Evolutionary conservation across 805 yeast genomes (phyloP).

Genomic region (Teunomyces cretensis): DNA sequence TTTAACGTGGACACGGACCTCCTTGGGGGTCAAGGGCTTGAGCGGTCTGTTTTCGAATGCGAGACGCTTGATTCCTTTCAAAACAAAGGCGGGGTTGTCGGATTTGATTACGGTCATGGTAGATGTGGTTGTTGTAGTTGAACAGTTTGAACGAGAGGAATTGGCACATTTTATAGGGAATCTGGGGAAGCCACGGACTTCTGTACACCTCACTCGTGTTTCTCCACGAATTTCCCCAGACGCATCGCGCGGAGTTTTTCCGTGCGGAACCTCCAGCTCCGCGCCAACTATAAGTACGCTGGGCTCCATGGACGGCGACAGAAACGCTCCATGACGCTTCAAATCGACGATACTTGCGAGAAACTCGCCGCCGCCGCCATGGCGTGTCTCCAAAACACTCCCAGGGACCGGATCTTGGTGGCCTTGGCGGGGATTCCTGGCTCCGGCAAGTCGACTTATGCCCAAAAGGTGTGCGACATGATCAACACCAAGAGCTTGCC

Average conservation of each 20-base stretch:
- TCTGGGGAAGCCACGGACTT: neutral
- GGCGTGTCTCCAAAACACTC: neutral
- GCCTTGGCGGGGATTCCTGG: slow-evolving; percentile 80
- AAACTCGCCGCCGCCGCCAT: neutral
- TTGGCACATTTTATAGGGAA: neutral
- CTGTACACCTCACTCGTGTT: no score
- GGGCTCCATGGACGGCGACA: neutral
- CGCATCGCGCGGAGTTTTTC: no score
- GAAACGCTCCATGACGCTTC: neutral
- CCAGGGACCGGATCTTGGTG: slow-evolving; percentile 22
- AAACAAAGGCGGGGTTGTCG: neutral
- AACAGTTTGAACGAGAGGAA: neutral
- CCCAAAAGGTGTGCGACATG: slow-evolving; percentile 43
- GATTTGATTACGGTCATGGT: neutral
- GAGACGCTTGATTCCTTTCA: neutral
- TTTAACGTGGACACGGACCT: neutral
- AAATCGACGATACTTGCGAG: neutral
- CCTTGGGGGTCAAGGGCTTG: neutral
- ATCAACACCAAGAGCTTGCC: slow-evolving; percentile 12
- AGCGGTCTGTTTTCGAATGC: neutral
- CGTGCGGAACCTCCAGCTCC: neutral
- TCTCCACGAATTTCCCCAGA: no score
- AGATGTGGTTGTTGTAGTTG: neutral
- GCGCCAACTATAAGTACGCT: neutral
- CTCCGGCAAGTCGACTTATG: slow-evolving; percentile 76